These are phyloP conservation scores for Vitis hybrid DNA, from an alignment of 177 flowering plant genomes.

Conservation along the genomic window DNA sequence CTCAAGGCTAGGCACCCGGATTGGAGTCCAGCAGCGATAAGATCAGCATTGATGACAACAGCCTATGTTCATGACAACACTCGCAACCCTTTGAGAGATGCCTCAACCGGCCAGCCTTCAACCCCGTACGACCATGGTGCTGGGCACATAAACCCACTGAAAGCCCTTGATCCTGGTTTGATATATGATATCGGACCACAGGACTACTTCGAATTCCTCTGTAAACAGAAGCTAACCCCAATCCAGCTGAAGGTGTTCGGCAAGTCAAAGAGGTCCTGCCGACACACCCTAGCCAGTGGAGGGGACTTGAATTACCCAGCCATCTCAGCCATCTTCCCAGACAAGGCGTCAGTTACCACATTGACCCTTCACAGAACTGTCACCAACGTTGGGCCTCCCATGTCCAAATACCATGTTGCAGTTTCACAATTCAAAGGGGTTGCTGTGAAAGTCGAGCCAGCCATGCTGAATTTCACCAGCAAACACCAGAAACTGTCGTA, in stretches of 20 bases:
- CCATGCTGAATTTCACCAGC: slow-evolving; percentile 53
- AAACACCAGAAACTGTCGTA: slow-evolving; percentile 59
- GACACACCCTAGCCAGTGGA: slow-evolving; percentile 29
- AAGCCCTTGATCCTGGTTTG: slow-evolving; percentile 71
- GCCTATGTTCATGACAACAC: slow-evolving; percentile 75
- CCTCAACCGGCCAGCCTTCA: slow-evolving; percentile 47
- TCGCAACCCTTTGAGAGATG: slow-evolving; percentile 50
- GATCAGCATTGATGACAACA: slow-evolving; percentile 83
- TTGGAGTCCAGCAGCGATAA: slow-evolving; percentile 85
- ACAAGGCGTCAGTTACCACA: slow-evolving; percentile 20
- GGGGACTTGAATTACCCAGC: slow-evolving; percentile 90
- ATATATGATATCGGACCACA: slow-evolving; percentile 63
- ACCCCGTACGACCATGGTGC: slow-evolving; percentile 67
- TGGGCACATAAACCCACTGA: slow-evolving; percentile 69
- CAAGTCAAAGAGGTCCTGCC: slow-evolving; percentile 64
- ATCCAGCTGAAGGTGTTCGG: slow-evolving; percentile 52
- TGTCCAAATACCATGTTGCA: slow-evolving; percentile 53
- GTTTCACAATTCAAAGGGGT: slow-evolving; percentile 62
- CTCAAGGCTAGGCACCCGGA: slow-evolving; percentile 71
- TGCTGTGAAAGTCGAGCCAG: slow-evolving; percentile 54
- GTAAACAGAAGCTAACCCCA: slow-evolving; percentile 55
- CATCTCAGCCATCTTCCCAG: slow-evolving; percentile 63
- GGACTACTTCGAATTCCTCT: slow-evolving; percentile 80
- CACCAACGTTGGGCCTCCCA: slow-evolving; percentile 80
- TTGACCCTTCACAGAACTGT: slow-evolving; percentile 68